phyloP scores from a whole-genome alignment of 495 filamentous ascomycete genomes.

The Rhypophila decipiens region DNA sequence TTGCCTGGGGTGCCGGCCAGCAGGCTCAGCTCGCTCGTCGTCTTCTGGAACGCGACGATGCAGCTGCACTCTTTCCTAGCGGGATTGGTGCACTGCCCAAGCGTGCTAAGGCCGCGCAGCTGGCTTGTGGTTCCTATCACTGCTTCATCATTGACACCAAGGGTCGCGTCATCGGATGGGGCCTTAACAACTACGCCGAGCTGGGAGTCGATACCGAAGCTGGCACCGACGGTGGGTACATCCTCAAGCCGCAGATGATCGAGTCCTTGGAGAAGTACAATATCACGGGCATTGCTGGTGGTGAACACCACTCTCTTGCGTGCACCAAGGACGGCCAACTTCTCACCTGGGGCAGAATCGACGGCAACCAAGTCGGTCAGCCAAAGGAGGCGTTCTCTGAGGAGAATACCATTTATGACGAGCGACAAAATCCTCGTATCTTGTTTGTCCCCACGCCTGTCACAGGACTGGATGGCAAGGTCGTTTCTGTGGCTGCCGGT shows the following conservation, averaged over 20 bases:
- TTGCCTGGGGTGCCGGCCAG: slow-evolving; percentile 67
- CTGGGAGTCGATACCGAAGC: slow-evolving; percentile 62
- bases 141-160: slow-evolving; percentile 69
- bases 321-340: slow-evolving; percentile 55
- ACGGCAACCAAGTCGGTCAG: slow-evolving; percentile 58
- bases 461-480: slow-evolving; percentile 16
- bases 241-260: slow-evolving; percentile 38
- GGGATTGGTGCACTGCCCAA: slow-evolving; percentile 59
- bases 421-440: slow-evolving; percentile 49
- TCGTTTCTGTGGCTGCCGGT: slow-evolving; percentile 40
- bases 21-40: slow-evolving; percentile 70
- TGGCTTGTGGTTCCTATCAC: slow-evolving; percentile 64
- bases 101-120: slow-evolving; percentile 45
- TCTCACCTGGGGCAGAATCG: slow-evolving; percentile 64
- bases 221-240: slow-evolving; percentile 55
- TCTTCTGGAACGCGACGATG: slow-evolving; percentile 53
- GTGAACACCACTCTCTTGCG: slow-evolving; percentile 61
- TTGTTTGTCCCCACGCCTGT: slow-evolving; percentile 44
- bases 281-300: slow-evolving; percentile 54
- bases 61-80: slow-evolving; percentile 56
- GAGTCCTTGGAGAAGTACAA: slow-evolving; percentile 46
- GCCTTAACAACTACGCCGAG: slow-evolving; percentile 80
- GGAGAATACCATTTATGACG: slow-evolving; percentile 54
- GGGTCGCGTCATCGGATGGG: slow-evolving; percentile 74
- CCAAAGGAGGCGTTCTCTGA: slow-evolving; percentile 37